phyloP scores from a whole-genome alignment of 2,329 filamentous ascomycete genomes.

The Neonectria sp. region DNA sequence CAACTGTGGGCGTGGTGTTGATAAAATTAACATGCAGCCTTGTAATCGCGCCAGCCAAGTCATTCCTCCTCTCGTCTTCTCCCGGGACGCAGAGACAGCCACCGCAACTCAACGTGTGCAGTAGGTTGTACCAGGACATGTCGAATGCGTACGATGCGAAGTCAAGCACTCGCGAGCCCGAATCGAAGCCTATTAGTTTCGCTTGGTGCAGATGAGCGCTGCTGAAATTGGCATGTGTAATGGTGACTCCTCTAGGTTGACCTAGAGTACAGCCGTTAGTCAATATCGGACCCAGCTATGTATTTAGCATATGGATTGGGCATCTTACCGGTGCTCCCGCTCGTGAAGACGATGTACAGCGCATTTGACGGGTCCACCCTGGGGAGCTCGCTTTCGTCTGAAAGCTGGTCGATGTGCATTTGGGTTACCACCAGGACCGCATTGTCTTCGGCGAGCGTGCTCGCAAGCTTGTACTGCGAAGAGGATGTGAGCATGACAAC shows the following conservation, averaged over 20 bases:
- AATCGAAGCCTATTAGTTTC: slow-evolving; percentile 3
- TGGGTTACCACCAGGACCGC: slow-evolving; percentile 4
- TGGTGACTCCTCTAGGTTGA: neutral
- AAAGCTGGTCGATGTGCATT: slow-evolving; percentile 9
- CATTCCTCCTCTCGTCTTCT: slow-evolving; percentile 17
- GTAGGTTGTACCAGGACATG: slow-evolving; percentile 11
- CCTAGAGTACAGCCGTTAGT: slow-evolving; percentile 11
- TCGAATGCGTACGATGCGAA: slow-evolving; percentile 28
- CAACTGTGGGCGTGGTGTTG: slow-evolving; percentile 15
- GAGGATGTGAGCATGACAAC: neutral
- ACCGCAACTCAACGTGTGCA: slow-evolving; percentile 14
- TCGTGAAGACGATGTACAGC: slow-evolving; percentile 11
- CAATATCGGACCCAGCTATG: slow-evolving; percentile 9
- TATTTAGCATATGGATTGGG: slow-evolving; percentile 2
- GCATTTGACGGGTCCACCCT: slow-evolving; percentile 4
- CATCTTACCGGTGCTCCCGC: slow-evolving; percentile 11
- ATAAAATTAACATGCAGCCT: slow-evolving; percentile 14
- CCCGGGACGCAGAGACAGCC: slow-evolving; percentile 25
- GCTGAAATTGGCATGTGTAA: slow-evolving; percentile 6
- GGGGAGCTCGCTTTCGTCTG: slow-evolving; percentile 7
- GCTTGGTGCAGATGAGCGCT: slow-evolving; percentile 12
- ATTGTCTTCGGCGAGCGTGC: neutral
- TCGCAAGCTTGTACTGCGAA: neutral
- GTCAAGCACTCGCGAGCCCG: neutral
- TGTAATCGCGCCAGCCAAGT: slow-evolving; percentile 9